Percentiles rank a stretch among this genome's conserved stretches.
Conservation (phyloP, 2,329 filamentous ascomycete species). For the Ceratocystis smalleyi region DNA sequence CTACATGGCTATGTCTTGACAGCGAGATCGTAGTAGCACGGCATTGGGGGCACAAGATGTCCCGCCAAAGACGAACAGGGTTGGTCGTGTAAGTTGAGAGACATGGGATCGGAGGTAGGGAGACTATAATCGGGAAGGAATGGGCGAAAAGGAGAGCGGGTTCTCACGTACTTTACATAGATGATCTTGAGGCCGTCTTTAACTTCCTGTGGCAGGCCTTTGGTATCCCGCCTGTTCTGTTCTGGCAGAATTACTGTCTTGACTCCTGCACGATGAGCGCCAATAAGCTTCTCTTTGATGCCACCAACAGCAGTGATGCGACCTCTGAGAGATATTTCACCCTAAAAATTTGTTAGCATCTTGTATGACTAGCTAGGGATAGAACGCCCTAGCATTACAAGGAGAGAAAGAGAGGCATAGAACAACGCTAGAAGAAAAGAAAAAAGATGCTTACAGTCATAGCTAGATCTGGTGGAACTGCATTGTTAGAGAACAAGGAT, state of each 20-base stretch:
- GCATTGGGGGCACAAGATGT: neutral
- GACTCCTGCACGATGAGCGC: constrained; percentile 79
- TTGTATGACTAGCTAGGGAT: neutral
- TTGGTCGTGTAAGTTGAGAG: constrained; percentile 4
- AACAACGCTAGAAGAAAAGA: constrained; percentile 12
- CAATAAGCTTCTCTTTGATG: constrained; percentile 97
- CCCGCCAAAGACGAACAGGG: neutral
- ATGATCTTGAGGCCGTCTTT: constrained; percentile 74
- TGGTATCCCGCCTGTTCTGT: constrained; percentile 81
- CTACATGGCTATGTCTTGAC: neutral
- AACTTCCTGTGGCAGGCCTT: constrained; percentile 82
- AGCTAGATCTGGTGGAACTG: constrained; percentile 79
- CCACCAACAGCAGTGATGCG: constrained; percentile 88
- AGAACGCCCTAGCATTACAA: neutral
- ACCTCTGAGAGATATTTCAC: constrained; percentile 64
- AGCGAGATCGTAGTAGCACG: neutral
- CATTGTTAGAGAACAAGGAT: constrained; percentile 70
- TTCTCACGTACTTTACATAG: constrained; percentile 57
- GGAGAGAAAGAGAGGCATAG: constrained; percentile 1
- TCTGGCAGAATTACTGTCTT: constrained; percentile 82
- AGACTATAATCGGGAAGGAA: constrained; percentile 28
- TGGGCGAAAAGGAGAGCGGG: constrained; percentile 16
- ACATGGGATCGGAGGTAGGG: constrained; percentile 16
- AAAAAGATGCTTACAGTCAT: constrained; percentile 56
- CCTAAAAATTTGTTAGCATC: constrained; percentile 26